phyloP scores from a whole-genome alignment of 2,329 filamentous ascomycete species.

The Tolypocladium amazonense region DNA sequence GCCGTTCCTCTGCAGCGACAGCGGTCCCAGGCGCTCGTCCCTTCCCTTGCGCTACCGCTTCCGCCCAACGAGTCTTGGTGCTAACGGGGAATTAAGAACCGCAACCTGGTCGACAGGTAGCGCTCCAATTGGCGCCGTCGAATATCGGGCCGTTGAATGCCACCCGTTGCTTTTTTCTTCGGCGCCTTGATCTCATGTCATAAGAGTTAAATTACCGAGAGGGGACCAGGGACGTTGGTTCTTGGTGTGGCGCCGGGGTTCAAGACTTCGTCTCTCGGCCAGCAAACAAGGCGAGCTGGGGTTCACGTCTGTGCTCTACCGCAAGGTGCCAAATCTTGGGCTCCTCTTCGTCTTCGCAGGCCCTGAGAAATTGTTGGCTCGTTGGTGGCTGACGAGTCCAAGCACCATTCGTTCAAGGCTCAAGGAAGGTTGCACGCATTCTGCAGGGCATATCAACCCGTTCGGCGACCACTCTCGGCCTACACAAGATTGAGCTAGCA shows the following conservation, averaged over 20 bases:
- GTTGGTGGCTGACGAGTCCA: neutral
- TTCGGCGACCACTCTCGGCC: neutral
- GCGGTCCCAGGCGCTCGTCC: neutral
- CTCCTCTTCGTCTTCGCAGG: neutral
- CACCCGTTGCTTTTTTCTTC: slow-evolving; percentile 1
- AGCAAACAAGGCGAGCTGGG: neutral
- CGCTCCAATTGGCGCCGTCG: neutral
- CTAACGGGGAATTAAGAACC: neutral
- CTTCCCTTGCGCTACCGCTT: neutral
- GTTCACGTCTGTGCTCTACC: neutral
- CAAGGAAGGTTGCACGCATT: neutral
- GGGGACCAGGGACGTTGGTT: neutral
- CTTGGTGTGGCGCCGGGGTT: neutral
- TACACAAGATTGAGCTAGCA: neutral
- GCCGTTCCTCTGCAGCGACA: neutral
- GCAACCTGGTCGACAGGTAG: neutral
- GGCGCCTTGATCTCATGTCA: neutral
- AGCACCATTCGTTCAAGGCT: neutral
- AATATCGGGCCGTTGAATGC: neutral
- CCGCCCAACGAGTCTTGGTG: neutral
- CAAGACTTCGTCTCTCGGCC: neutral
- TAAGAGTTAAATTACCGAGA: slow-evolving; percentile 1
- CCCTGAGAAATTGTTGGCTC: neutral
- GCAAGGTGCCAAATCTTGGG: neutral
- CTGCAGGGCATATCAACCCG: neutral